Percentiles rank a stretch among this genome's conserved stretches.
These are phyloP conservation scores for Phytophthora lateralis DNA, from an alignment of 352 stramenopile species.

Conservation along the genomic window DNA sequence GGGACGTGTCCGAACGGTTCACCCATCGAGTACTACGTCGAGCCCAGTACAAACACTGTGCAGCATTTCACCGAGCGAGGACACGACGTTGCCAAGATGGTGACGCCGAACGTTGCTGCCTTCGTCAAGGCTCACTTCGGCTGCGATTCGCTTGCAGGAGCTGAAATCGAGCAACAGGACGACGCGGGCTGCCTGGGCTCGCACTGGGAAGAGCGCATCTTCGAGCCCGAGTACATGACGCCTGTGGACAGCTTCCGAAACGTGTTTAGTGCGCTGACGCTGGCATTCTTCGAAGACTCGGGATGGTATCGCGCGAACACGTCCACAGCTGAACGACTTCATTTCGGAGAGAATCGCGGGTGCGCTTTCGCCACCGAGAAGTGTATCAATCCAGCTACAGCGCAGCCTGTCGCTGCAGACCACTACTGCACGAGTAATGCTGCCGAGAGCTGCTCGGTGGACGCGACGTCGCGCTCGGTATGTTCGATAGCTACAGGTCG, in stretches of 20 bases:
- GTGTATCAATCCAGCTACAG: conserved; percentile 64
- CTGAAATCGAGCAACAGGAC: conserved; percentile 79
- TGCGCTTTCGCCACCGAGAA: conserved; percentile 71
- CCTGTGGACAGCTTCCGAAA: conserved; percentile 80
- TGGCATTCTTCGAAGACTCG: conserved; percentile 86
- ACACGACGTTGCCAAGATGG: conserved; percentile 65
- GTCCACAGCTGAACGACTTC: conserved; percentile 52
- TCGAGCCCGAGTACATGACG: conserved; percentile 85
- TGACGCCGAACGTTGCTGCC: conserved; percentile 63
- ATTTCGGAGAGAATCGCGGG: conserved; percentile 70
- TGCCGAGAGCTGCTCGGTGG: conserved; percentile 77
- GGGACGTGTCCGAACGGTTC: conserved; percentile 65
- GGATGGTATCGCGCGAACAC: conserved; percentile 80
- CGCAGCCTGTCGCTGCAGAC: conserved; percentile 46
- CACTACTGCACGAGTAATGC: conserved; percentile 70
- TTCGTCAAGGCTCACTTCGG: conserved; percentile 76
- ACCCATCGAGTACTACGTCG: conserved; percentile 42
- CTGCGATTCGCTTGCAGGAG: conserved; percentile 58
- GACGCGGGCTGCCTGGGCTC: conserved; percentile 75
- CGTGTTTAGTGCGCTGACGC: conserved; percentile 67
- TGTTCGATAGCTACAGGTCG: conserved; percentile 54
- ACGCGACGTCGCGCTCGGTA: conserved; percentile 68
- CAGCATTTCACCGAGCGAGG: conserved; percentile 60
- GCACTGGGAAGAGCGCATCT: conserved; percentile 87
- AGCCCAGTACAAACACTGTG: conserved; percentile 49